Conservation (phyloP, 805 yeast genomes). For the Helenozyma rhizophorensis region DNA sequence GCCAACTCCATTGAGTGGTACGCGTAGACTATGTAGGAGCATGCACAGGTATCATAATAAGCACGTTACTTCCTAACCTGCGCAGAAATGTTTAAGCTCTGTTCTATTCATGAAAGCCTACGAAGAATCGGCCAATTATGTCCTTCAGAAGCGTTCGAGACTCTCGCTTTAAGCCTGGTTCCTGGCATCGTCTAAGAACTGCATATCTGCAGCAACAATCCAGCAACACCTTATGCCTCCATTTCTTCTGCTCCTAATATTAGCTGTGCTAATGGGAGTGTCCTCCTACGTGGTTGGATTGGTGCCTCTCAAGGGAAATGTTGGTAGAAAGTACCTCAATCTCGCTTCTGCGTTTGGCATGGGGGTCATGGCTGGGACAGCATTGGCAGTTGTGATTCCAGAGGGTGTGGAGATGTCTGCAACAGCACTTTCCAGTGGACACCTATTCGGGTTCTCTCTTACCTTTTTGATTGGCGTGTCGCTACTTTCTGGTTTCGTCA, state of each 20-base stretch:
- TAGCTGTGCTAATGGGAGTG: constrained; percentile 9
- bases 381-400: constrained; percentile 57
- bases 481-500: constrained; percentile 49
- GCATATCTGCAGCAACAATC: no score
- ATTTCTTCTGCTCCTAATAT: constrained; percentile 3
- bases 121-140: neutral
- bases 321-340: constrained; percentile 19
- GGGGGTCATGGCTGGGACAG: constrained; percentile 59
- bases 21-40: neutral
- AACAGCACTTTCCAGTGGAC: neutral
- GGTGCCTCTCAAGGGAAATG: constrained; percentile 7
- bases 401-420: constrained; percentile 52
- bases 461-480: constrained; percentile 42
- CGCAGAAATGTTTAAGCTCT: no score
- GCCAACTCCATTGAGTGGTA: constrained; percentile 13
- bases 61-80: no score
- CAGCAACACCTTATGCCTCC: constrained; percentile 1
- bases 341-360: constrained; percentile 48
- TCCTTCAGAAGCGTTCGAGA: no score
- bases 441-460: constrained; percentile 4
- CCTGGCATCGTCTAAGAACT: no score
- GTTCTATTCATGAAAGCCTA: no score
- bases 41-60: neutral
- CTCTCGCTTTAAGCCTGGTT: no score
- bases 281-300: constrained; percentile 10